A percentile compares a stretch with the other conserved stretches of the same genome.
Evolutionary conservation across 2,329 filamentous ascomycete genomes (phyloP).

Genomic region (Zopfia rhizophila): DNA sequence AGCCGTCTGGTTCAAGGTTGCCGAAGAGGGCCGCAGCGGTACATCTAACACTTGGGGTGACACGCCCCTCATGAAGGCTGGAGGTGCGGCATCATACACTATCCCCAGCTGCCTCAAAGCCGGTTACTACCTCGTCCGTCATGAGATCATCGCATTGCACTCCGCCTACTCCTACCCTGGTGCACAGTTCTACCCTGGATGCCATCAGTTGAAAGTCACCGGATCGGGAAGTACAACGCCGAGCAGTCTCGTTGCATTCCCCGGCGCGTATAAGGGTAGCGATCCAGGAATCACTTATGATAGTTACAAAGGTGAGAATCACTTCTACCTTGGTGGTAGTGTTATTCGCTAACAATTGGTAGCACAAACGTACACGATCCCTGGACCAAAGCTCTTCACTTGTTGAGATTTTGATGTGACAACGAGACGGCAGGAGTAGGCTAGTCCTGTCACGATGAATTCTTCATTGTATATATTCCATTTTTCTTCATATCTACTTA

Average conservation of each 20-base stretch:
- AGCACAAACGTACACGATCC: conserved; percentile 39
- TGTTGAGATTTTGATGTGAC: conserved; percentile 29
- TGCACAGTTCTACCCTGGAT: conserved; percentile 68
- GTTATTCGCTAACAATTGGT: conserved; percentile 8
- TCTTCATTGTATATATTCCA: conserved; percentile 25
- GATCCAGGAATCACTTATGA: conserved; percentile 66
- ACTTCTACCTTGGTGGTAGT: background rate
- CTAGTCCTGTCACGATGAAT: no score
- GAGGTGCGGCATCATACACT: conserved; percentile 61
- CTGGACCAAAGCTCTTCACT: conserved; percentile 42
- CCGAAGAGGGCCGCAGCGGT: conserved; percentile 61
- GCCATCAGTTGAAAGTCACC: conserved; percentile 67
- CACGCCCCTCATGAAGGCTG: conserved; percentile 57
- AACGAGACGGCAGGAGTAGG: no score
- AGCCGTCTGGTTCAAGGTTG: conserved; percentile 68
- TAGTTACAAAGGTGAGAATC: conserved; percentile 55
- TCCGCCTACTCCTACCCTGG: conserved; percentile 61
- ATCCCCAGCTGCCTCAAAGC: conserved; percentile 64
- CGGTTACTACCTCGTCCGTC: conserved; percentile 68
- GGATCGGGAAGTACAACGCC: conserved; percentile 59
- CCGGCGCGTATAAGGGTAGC: conserved; percentile 62
- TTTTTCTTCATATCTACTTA: conserved; percentile 11
- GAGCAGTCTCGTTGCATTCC: conserved; percentile 58
- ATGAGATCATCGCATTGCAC: conserved; percentile 68
- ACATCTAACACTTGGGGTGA: conserved; percentile 62